These are phyloP conservation scores for Microdochium bolleyi DNA, from an alignment of 2,329 filamentous ascomycete species.

Conservation along the genomic window DNA sequence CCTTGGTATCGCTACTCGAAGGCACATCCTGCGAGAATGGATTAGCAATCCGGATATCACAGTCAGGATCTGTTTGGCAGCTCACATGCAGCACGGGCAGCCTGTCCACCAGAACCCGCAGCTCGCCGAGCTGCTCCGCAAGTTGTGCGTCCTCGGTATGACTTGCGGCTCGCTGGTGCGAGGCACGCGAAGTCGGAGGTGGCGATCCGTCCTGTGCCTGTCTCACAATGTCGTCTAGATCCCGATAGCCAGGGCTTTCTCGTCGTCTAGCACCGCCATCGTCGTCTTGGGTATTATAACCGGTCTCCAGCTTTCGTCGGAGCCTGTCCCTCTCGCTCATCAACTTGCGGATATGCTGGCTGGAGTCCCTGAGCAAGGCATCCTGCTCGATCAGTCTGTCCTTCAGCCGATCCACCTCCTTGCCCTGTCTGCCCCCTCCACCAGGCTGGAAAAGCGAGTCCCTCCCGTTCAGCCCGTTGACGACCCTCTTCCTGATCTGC, in stretches of 20 bases:
- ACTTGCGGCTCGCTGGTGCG: background rate
- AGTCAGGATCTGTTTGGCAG: background rate
- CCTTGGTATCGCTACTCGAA: background rate
- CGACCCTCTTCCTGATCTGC: slow-evolving; percentile 4
- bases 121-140: slow-evolving; percentile 7
- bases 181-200: background rate
- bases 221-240: background rate
- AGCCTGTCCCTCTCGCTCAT: slow-evolving; percentile 7
- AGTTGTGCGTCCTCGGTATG: slow-evolving; percentile 1
- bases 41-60: background rate
- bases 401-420: slow-evolving; percentile 7
- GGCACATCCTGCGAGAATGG: background rate
- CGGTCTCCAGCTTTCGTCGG: slow-evolving; percentile 4
- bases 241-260: background rate
- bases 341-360: slow-evolving; percentile 5
- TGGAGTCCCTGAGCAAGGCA: slow-evolving; percentile 6
- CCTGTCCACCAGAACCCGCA: slow-evolving; percentile 8
- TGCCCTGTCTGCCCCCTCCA: background rate
- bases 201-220: background rate
- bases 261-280: background rate
- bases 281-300: background rate
- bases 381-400: slow-evolving; percentile 11
- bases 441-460: slow-evolving; percentile 3
- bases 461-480: slow-evolving; percentile 3
- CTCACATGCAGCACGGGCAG: slow-evolving; percentile 5